These are phyloP conservation scores for Nitzschia sp. DNA, from an alignment of 108 stramenopile genomes.

Conservation along the genomic window DNA sequence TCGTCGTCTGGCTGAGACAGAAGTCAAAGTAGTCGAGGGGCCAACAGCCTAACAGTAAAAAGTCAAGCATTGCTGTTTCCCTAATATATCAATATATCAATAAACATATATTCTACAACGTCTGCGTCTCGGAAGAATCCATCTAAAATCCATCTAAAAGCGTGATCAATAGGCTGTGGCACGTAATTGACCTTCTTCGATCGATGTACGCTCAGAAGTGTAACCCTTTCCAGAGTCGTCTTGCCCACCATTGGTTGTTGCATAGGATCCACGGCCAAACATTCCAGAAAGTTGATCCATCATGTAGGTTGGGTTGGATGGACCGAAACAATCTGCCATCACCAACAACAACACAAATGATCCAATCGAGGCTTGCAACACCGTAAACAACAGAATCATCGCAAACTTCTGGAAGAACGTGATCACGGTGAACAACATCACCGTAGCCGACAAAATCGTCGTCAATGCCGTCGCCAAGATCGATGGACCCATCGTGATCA, in stretches of 20 bases:
- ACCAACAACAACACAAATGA: conserved; percentile 39
- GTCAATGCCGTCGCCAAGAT: conserved; percentile 51
- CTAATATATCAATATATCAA: too few species aligned
- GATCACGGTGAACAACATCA: conserved; percentile 45
- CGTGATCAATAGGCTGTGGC: background rate
- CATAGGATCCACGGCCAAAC: too few species aligned
- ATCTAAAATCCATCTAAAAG: background rate
- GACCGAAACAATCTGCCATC: conserved; percentile 37
- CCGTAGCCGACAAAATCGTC: conserved; percentile 35
- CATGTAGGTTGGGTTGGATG: conserved; percentile 34
- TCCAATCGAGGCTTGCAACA: conserved; percentile 38
- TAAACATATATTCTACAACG: too few species aligned
- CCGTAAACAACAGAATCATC: conserved; percentile 43
- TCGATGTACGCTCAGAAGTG: background rate
- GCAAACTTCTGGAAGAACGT: conserved; percentile 51
- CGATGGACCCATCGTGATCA: conserved; percentile 51
- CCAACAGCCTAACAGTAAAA: too few species aligned
- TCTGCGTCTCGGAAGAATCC: too few species aligned
- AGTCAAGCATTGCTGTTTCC: too few species aligned
- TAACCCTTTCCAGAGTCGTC: too few species aligned
- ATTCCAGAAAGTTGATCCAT: conserved; percentile 13
- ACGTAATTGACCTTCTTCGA: background rate
- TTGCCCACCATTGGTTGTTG: too few species aligned
- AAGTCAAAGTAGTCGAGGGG: too few species aligned
- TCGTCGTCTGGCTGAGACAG: too few species aligned